A percentile compares a stretch with the other conserved stretches of the same genome.
These are phyloP conservation scores for Ligustrum vulgare DNA, from an alignment of 257 asterid species.

Conservation along the genomic window DNA sequence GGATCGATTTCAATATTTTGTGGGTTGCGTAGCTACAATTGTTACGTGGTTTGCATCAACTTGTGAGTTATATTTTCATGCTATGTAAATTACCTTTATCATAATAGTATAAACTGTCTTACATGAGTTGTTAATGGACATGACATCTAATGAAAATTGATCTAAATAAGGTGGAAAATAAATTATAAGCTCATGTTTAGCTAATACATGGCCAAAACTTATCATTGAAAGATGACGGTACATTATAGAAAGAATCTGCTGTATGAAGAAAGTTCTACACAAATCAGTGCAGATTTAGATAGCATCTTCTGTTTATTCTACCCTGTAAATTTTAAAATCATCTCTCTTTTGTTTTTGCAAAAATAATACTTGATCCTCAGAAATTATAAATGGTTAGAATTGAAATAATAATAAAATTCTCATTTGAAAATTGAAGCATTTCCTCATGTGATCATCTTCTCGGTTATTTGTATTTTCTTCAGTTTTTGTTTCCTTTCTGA, in stretches of 20 bases:
- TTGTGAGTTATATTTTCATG: too few species aligned
- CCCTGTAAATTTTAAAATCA: not conserved
- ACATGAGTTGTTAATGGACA: too few species aligned
- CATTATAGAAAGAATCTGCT: not conserved
- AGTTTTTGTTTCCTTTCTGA: not conserved
- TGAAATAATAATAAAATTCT: conserved; percentile 2
- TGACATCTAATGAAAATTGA: not conserved
- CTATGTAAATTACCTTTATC: too few species aligned
- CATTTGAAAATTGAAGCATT: not conserved
- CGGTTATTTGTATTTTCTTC: not conserved
- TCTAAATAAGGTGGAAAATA: not conserved
- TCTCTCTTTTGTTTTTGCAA: not conserved
- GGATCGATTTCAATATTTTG: too few species aligned
- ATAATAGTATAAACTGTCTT: too few species aligned
- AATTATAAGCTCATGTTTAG: not conserved
- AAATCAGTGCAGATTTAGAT: not conserved
- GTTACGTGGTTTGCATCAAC: too few species aligned
- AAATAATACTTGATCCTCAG: not conserved
- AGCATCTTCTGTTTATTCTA: not conserved
- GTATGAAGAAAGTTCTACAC: not conserved
- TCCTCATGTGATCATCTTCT: not conserved
- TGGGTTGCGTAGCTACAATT: too few species aligned
- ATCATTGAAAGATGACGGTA: not conserved
- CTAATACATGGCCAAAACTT: not conserved
- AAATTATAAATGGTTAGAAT: not conserved